Evolutionary conservation across 1,139 yeast genomes (phyloP), one percentile per base, ranked within the genome.

Genomic region (Meyerozyma smithsonii): DNA sequence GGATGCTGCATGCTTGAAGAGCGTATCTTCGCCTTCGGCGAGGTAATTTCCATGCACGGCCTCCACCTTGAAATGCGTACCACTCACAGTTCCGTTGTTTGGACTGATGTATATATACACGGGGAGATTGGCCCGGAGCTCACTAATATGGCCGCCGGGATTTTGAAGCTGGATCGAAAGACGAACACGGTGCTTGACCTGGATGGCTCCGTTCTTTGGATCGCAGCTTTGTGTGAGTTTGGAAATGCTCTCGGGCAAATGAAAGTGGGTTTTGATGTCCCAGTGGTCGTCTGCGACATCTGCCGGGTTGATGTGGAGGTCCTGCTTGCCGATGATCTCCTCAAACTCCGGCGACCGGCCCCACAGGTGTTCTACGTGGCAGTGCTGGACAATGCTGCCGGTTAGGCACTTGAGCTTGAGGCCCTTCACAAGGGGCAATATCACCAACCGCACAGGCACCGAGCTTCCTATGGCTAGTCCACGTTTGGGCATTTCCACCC

Each of bases 61-160:
- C 44, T 80, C 84, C 21, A 79, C 57, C 24, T 72, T 69, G 39
- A 70, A 76, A 42, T 69, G 74, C 35, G 77, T 61, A 0, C 83
- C 85, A 23, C 66, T 56, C 35, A 78, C 72, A 30, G 65, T 65
- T 4, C 81, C 80, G 17, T 58, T 43, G 37, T 67, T 68, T 3
- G 84, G 77, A 38, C 81, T 77, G 7, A 80, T 65, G 52, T 79
- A 84, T 6, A 84, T 56, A 28, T 64, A 67, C 2, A 84, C 66
- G 0, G 90, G 89, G 37, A 84, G 59, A 35, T 83, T 79, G 3
- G 89, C 86, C 36, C 87, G 63, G 23, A 83, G 60, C 58, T 84
- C 90, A 43, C 85, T 79, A 5, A 75, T 66, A 52, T 80, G 85
- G 1, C 87, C 86, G 45, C 74, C 79, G 2, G 76, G 66, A 52